Percentiles rank a stretch among this genome's conserved stretches.
Evolutionary conservation across 306 rosid species (phyloP).

Genomic region (Sicyos edulis): DNA sequence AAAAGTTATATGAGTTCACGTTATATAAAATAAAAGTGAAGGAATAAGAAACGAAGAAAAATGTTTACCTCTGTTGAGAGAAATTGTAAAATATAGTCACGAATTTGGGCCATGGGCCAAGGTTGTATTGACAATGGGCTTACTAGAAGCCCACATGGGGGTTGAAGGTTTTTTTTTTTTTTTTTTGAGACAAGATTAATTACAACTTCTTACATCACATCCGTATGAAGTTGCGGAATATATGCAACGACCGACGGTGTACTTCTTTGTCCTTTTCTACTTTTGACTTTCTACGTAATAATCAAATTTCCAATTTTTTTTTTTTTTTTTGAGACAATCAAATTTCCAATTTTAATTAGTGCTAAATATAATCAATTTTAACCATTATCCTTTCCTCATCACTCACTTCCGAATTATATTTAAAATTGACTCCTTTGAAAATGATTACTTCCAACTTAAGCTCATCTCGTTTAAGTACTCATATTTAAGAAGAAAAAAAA

Average conservation of each 20-base stretch:
- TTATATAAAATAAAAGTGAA: no score
- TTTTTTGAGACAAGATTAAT: neutral
- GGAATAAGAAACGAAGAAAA: neutral
- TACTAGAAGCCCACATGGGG: neutral
- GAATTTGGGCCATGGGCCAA: neutral
- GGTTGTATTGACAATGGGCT: neutral
- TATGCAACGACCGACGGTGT: neutral
- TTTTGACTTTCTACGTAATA: neutral
- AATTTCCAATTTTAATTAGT: no score
- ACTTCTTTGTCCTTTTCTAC: neutral
- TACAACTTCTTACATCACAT: neutral
- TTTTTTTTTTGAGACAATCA: no score
- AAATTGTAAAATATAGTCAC: neutral
- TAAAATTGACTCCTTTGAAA: no score
- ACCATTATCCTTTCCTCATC: no score
- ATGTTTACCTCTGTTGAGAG: neutral
- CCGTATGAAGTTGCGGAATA: slow-evolving; percentile 12
- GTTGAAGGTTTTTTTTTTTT: neutral
- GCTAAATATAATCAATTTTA: no score
- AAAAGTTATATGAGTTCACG: no score
- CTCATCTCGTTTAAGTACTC: neutral
- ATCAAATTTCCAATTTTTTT: neutral
- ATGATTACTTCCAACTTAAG: no score
- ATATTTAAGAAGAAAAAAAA: no score
- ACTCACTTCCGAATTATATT: no score